phyloP scores from a whole-genome alignment of 805 yeast genomes.

The Kurtzmaniella fragi region DNA sequence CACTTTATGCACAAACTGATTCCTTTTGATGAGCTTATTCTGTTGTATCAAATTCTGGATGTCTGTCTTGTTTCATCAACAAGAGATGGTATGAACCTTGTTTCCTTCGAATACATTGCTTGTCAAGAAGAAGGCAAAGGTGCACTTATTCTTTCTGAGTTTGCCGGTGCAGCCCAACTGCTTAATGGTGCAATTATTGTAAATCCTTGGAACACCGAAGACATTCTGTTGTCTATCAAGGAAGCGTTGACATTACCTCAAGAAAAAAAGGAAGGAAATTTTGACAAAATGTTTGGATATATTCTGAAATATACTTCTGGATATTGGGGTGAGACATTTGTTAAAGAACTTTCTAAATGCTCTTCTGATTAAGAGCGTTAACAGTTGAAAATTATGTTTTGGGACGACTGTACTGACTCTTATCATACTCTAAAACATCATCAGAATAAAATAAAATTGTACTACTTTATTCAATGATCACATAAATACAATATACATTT shows the following conservation, averaged over 20 bases:
- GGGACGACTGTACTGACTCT: too few species aligned
- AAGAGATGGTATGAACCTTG: slow-evolving; percentile 98
- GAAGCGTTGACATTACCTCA: slow-evolving; percentile 83
- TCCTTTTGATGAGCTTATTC: slow-evolving; percentile 85
- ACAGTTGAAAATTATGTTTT: not conserved
- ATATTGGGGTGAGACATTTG: slow-evolving; percentile 96
- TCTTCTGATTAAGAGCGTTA: slow-evolving; percentile 2
- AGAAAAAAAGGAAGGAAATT: slow-evolving; percentile 75
- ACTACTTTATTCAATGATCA: too few species aligned
- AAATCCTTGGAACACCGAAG: slow-evolving; percentile 98
- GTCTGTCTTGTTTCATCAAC: slow-evolving; percentile 92
- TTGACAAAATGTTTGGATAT: slow-evolving; percentile 78
- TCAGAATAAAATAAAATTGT: too few species aligned
- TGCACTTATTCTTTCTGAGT: slow-evolving; percentile 82
- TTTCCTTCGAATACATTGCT: slow-evolving; percentile 93
- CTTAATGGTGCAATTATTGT: slow-evolving; percentile 90
- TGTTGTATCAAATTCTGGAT: slow-evolving; percentile 80
- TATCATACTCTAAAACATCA: too few species aligned
- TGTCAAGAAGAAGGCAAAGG: slow-evolving; percentile 88
- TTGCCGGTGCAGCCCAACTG: slow-evolving; percentile 99
- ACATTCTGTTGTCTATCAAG: slow-evolving; percentile 75
- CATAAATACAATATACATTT: too few species aligned
- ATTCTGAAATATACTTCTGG: slow-evolving; percentile 92
- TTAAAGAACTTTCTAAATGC: slow-evolving; percentile 64
- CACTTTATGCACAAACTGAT: slow-evolving; percentile 93